Conservation (phyloP, 495 filamentous ascomycete genomes). For the Aspergillus sclerotiicarbonarius region DNA sequence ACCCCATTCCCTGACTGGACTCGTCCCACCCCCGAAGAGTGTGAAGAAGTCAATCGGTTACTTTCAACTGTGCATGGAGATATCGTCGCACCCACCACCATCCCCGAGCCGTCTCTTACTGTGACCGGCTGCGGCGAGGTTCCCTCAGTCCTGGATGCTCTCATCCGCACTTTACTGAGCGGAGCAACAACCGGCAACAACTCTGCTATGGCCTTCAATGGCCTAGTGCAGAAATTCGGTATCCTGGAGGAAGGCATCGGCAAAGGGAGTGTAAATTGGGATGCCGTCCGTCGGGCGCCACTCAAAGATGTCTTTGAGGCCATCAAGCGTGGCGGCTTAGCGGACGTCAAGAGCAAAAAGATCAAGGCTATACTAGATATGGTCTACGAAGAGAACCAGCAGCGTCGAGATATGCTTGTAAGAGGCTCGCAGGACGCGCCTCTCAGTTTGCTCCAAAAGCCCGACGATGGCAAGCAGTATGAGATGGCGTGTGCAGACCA, state of each 20-base stretch:
- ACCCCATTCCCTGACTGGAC: slow-evolving; percentile 68
- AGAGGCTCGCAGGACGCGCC: slow-evolving; percentile 16
- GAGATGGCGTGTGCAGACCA: slow-evolving; percentile 55
- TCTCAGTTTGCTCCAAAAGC: slow-evolving; percentile 13
- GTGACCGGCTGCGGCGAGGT: slow-evolving; percentile 92
- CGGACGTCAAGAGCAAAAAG: slow-evolving; percentile 65
- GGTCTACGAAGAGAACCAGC: slow-evolving; percentile 68
- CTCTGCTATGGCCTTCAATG: slow-evolving; percentile 67
- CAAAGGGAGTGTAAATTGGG: slow-evolving; percentile 83
- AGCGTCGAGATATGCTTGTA: slow-evolving; percentile 37
- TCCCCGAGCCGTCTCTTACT: slow-evolving; percentile 74
- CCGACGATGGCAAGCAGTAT: slow-evolving; percentile 43
- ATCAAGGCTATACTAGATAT: slow-evolving; percentile 81
- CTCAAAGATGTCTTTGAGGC: slow-evolving; percentile 64
- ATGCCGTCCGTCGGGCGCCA: slow-evolving; percentile 66
- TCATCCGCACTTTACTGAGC: slow-evolving; percentile 79
- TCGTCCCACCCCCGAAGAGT: slow-evolving; percentile 69
- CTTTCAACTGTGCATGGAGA: slow-evolving; percentile 66
- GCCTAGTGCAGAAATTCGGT: slow-evolving; percentile 69
- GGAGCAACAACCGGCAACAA: slow-evolving; percentile 69
- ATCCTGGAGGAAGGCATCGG: slow-evolving; percentile 57
- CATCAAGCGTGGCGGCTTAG: slow-evolving; percentile 71
- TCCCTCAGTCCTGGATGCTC: slow-evolving; percentile 83
- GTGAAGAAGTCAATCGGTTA: slow-evolving; percentile 68
- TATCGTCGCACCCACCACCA: slow-evolving; percentile 60